These are phyloP conservation scores for Ophiostoma ulmi DNA, from an alignment of 2,329 filamentous ascomycete genomes.

Conservation along the genomic window DNA sequence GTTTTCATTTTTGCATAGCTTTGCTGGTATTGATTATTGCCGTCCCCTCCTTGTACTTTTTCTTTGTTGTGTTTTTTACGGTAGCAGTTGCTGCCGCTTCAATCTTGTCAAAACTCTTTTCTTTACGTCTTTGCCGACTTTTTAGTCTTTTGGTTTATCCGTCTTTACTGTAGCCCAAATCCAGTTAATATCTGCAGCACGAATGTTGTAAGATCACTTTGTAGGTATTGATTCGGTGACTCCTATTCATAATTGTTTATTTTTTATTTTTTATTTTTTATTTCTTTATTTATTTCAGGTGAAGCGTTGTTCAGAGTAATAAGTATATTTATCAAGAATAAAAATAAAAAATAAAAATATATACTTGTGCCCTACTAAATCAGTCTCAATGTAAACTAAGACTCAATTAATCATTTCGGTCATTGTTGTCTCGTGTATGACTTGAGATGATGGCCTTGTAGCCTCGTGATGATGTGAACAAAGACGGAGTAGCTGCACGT, in stretches of 20 bases:
- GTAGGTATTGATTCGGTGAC: not conserved
- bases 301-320: no score
- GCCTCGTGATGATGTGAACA: not conserved
- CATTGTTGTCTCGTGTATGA: no score
- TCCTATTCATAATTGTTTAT: no score
- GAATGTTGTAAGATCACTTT: no score
- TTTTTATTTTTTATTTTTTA: no score
- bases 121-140: not conserved
- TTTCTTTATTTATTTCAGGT: not conserved
- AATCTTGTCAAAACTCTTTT: slow-evolving; percentile 12
- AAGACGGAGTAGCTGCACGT: not conserved
- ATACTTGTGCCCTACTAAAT: no score
- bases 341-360: not conserved
- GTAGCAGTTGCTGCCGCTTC: not conserved
- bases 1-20: slow-evolving; percentile 7
- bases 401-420: no score
- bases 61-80: not conserved
- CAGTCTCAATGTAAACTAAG: no score
- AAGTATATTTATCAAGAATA: not conserved
- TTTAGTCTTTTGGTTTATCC: not conserved
- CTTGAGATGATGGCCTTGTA: not conserved
- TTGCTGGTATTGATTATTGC: not conserved
- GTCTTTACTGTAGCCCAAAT: not conserved
- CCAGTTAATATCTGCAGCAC: not conserved
- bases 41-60: slow-evolving; percentile 2